A percentile compares a stretch with the other conserved stretches of the same genome.
Conservation (phyloP, 202 grass and related monocot genomes). For the Brachypodium distachyon region DNA sequence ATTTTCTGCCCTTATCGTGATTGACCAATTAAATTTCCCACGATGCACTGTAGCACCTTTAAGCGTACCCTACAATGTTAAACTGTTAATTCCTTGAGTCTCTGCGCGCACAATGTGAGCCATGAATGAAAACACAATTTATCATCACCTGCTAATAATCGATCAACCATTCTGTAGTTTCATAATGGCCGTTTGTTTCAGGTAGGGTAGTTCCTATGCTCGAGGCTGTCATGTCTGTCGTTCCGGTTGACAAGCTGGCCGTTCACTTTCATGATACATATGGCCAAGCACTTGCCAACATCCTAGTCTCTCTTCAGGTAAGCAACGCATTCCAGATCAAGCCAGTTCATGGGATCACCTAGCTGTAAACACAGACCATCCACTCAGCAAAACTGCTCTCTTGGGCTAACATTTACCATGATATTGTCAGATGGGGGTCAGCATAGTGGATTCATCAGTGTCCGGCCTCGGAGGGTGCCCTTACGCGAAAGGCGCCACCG, state of each 20-base stretch:
- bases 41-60: not conserved
- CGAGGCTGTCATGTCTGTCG: slow-evolving; percentile 41
- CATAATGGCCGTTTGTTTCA: slow-evolving; percentile 2
- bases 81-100: not conserved
- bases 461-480: slow-evolving; percentile 85
- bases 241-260: slow-evolving; percentile 74
- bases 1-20: not conserved
- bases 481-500: slow-evolving; percentile 72
- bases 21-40: not conserved
- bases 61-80: not conserved
- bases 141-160: not conserved
- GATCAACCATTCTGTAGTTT: not conserved
- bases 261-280: slow-evolving; percentile 96
- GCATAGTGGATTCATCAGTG: slow-evolving; percentile 66
- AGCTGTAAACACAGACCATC: not conserved
- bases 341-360: not conserved
- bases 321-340: not conserved
- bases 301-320: slow-evolving; percentile 84
- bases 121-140: not conserved
- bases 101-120: not conserved
- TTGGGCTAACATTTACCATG: not conserved
- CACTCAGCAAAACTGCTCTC: not conserved
- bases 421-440: slow-evolving; percentile 68
- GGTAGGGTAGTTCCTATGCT: slow-evolving; percentile 79
- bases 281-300: slow-evolving; percentile 83